phyloP scores from a whole-genome alignment of 176 grass and related monocot species.

The Eragrostis curvula region DNA sequence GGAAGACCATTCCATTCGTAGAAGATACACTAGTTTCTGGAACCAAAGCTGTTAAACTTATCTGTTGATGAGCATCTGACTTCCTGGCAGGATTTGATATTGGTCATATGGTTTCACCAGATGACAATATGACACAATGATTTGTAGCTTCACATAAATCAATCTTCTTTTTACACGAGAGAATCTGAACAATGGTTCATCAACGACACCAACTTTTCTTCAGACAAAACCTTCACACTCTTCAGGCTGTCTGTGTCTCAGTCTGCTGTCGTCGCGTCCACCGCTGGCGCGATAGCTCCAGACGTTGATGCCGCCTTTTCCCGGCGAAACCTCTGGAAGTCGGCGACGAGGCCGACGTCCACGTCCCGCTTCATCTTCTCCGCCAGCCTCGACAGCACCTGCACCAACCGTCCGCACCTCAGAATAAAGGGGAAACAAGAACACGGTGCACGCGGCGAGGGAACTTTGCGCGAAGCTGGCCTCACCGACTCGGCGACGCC shows the following conservation, averaged over 20 bases:
- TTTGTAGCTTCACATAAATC: no score
- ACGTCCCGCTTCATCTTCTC: constrained; percentile 81
- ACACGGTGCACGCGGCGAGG: neutral
- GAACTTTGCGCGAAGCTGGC: neutral
- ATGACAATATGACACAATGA: no score
- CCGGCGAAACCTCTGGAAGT: constrained; percentile 57
- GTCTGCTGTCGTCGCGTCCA: neutral
- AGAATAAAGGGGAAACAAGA: neutral
- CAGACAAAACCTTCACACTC: neutral
- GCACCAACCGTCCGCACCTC: neutral
- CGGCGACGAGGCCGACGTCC: constrained; percentile 62
- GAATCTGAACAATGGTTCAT: neutral
- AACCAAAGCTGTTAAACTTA: constrained; percentile 60
- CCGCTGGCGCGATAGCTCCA: neutral
- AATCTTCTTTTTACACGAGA: neutral
- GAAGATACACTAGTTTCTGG: constrained; percentile 78
- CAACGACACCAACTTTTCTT: neutral
- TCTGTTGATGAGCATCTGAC: no score
- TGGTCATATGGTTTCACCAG: no score
- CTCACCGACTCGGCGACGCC: constrained; percentile 63
- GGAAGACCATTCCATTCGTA: constrained; percentile 82
- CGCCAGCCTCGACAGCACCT: constrained; percentile 64
- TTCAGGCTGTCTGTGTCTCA: constrained; percentile 18
- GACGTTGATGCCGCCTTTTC: constrained; percentile 35
- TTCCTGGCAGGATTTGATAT: no score